Evolutionary conservation across 495 filamentous ascomycete species (phyloP).

Genomic region (Penicillium coffeae): DNA sequence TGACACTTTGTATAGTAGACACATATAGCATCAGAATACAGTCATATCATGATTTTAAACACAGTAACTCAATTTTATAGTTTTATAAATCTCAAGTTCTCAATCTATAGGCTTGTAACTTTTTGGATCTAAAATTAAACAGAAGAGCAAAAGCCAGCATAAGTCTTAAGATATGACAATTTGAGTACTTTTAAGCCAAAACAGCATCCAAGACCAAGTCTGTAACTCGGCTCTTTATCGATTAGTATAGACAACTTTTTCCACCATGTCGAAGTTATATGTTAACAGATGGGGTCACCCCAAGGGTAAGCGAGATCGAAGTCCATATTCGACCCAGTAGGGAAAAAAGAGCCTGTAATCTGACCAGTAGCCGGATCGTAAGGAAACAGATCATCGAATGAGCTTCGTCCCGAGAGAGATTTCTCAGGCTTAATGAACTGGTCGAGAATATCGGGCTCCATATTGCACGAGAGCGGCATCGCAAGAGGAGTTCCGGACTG

Average conservation of each 20-base stretch:
- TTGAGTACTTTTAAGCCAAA: not conserved
- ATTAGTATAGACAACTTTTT: too few species aligned
- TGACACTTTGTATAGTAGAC: too few species aligned
- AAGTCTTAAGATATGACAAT: slow-evolving; percentile 1
- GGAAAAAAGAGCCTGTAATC: slow-evolving; percentile 42
- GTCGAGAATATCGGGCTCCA: slow-evolving; percentile 28
- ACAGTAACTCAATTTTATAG: too few species aligned
- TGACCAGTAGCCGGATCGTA: slow-evolving; percentile 41
- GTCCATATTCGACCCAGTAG: slow-evolving; percentile 27
- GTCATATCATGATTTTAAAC: too few species aligned
- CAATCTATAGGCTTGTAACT: slow-evolving; percentile 1
- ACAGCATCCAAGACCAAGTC: not conserved
- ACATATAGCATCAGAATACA: too few species aligned
- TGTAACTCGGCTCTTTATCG: not conserved
- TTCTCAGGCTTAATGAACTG: slow-evolving; percentile 26
- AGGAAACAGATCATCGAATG: slow-evolving; percentile 35
- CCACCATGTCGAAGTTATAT: not conserved
- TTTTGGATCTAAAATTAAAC: slow-evolving; percentile 2
- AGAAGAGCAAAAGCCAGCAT: slow-evolving; percentile 1
- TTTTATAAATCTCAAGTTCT: not conserved
- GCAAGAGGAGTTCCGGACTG: slow-evolving; percentile 16
- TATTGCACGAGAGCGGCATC: slow-evolving; percentile 11
- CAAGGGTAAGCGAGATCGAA: slow-evolving; percentile 34
- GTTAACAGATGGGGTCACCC: slow-evolving; percentile 30
- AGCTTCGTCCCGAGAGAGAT: slow-evolving; percentile 11